Base-by-base conservation (phyloP, 2,329 filamentous ascomycete species). In the Ascomycota sp. region DNA sequence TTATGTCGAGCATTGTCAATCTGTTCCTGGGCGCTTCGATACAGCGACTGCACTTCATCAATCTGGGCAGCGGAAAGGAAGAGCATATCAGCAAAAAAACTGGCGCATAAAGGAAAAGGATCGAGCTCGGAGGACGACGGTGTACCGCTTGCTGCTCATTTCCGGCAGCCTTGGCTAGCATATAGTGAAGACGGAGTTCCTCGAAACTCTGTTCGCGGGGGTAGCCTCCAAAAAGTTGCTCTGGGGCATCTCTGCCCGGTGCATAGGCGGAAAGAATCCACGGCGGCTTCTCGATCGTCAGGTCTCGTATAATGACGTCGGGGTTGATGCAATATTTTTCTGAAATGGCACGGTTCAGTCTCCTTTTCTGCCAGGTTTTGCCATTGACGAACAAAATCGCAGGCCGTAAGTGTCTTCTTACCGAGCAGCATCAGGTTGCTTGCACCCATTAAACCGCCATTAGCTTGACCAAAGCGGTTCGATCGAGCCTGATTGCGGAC, bases 231-330 rank as follows among this genome's bases (percentile, higher is more conserved):
- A 93, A 85, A 1, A 94, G 62, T 51, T 93, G 82, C 12, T 70
- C 69, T 0, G 85, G 85, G 2, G 77, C 70, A 40, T 83, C 69
- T 42, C 60, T 65, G 4, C 76, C 77, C 0, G 85, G 83, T 0
- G 74, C 80, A 50, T 93, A 95, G 15, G 76, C 66, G 1, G 85
- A 93, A 17, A 94, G 64, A 4, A 89, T 75, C 78, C 85, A 95
- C 59, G 69, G 56, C 12, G 86, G 86, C 7, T 66, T 64, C 35
- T 89, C 80, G 15, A 62, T 59, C 1, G 62, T 67, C 27, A 91
- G 59, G 44, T 91, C 82, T 31, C 55, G 53, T 35, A 63, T 62
- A 40, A 91, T 75, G 3, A 53, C 55, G 0, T 68, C 66, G 25
- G 54, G 52, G n/a, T 55, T 65, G 25, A 83, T 50, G 27, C 52